Evolutionary conservation across 2,329 filamentous ascomycete genomes (phyloP), one percentile per base, ranked within the genome.

Genomic region (Rosellinia necatrix): DNA sequence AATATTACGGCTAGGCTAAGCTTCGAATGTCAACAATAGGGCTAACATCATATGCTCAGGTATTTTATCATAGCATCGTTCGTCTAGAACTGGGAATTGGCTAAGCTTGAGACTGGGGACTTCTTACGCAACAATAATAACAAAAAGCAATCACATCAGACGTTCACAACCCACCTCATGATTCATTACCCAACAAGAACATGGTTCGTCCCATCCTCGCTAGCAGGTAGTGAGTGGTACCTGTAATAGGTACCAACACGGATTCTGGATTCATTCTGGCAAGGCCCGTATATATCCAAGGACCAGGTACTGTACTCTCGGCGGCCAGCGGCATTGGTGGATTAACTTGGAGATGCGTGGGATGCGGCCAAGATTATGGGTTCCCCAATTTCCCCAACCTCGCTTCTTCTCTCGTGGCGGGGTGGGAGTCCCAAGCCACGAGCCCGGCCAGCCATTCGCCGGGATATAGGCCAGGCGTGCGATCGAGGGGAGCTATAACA

Each of bases 371-470:
- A 30, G 40, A 30, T 52, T 34, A 25, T 29, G n/a, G 46, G 27
- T 30, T 52, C 57, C 21, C 52, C 59, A 51, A 49, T 38, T 60
- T 60, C 55, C 48, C 58, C 58, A 58, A 58, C 42, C 37, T 53
- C 35, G 19, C 29, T 44, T 35, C 29, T 46, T 15, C 27, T 37
- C 25, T 47, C 35, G 48, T 42, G 25, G 27, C 21, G 15, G 24
- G 38, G n/a, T n/a, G n/a, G 13, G 4, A 47, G 30, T 34, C 49
- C 38, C 40, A 50, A 29, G 40, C 29, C 15, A 55, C 42, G 40
- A 35, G 30, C 47, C 32, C n/a, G 50, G 44, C 49, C 50, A 37
- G n/a, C 13, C 8, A 10, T 21, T 29, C 42, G 12, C 29, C 3
- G 32, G 35, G 34, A 27, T 52, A 49, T 12, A 32, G 32, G 10